Base-by-base conservation (phyloP, 73 alveolate species). In the Tetrahymena elliotti region DNA sequence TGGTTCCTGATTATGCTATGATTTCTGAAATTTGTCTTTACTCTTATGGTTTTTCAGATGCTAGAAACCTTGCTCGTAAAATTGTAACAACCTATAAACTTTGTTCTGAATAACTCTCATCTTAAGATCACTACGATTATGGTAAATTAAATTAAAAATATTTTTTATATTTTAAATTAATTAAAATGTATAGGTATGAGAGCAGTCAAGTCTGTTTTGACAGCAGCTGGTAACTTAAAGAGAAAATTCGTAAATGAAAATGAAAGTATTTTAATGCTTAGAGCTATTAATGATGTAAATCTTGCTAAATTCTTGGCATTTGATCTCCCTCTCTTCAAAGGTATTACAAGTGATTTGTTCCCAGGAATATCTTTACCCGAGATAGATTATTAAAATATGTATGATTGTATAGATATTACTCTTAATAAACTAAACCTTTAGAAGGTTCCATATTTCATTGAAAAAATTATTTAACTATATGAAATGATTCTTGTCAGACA, bases 401-500 rank as follows among this genome's bases (percentile, higher is more conserved):
- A 98, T 94, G 98, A 92, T n/a, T 96, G 98, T 93, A 97, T 99
- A 94, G 96, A 97, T 52, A 95, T 95, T 68, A 97, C 98, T 93
- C 95, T 98, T 83, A 96, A 94, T 84, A 95, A 94, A 47, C 94
- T 96, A 94, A 98, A 99, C 94, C 96, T 98, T 92, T 99, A 98
- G 98, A 99, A 98, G 38, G 96, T 98, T 12, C 96, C 97, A 38
- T 98, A 99, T 96, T 99, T 99, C 95, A 97, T 98, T 93, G 99
- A 96, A 93, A 99, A 99, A 97, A 97, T 98, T 95, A 99, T 99
- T 83, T 99, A 99, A 97, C 96, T 99, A 93, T 99, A 99, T 95
- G 99, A 99, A 96, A 99, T 99, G 98, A 98, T 99, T 92, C 98
- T 98, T 92, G 99, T 99, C 24, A 97, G 99, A 53, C 99, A 99